These are phyloP conservation scores for Boletus insuetus DNA, from an alignment of 768 basidiomycete genomes.

Conservation along the genomic window DNA sequence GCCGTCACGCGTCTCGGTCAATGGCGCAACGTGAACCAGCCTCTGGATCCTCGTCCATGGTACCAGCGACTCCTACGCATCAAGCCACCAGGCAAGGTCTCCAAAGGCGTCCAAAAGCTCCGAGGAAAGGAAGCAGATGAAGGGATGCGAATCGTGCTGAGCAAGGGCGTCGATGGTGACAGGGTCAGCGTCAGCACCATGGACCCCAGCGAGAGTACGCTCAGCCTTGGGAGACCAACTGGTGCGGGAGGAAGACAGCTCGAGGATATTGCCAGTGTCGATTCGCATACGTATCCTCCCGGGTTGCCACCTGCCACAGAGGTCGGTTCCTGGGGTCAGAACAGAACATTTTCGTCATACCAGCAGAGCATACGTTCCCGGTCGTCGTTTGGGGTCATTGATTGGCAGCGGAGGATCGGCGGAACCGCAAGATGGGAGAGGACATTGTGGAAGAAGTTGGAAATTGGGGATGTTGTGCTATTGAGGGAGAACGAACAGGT, in stretches of 20 bases:
- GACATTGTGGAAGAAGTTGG: slow-evolving; percentile 97
- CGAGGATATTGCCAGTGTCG: slow-evolving; percentile 68
- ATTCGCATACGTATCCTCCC: slow-evolving; percentile 66
- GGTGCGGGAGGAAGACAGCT: slow-evolving; percentile 52
- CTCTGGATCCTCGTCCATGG: slow-evolving; percentile 71
- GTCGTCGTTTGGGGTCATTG: slow-evolving; percentile 69
- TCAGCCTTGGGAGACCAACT: slow-evolving; percentile 34
- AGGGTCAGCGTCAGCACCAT: slow-evolving; percentile 43
- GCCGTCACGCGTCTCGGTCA: slow-evolving; percentile 86
- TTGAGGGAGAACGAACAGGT: slow-evolving; percentile 94
- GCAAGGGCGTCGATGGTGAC: slow-evolving; percentile 36
- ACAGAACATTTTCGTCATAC: slow-evolving; percentile 43
- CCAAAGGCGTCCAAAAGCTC: slow-evolving; percentile 82
- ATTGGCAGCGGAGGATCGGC: slow-evolving; percentile 64
- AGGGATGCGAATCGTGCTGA: slow-evolving; percentile 63
- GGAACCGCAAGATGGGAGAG: slow-evolving; percentile 89
- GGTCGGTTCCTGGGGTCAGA: slow-evolving; percentile 34
- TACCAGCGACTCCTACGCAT: slow-evolving; percentile 70
- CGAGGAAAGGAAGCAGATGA: slow-evolving; percentile 77
- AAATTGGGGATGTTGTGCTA: slow-evolving; percentile 94
- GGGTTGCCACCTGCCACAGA: slow-evolving; percentile 30
- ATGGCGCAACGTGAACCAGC: slow-evolving; percentile 90
- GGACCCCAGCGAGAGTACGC: slow-evolving; percentile 42
- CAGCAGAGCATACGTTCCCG: slow-evolving; percentile 58
- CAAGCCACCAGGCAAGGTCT: slow-evolving; percentile 70